Base-by-base conservation (phyloP, 148 eudicot species). In the Amaranthus hypochondriacus region DNA sequence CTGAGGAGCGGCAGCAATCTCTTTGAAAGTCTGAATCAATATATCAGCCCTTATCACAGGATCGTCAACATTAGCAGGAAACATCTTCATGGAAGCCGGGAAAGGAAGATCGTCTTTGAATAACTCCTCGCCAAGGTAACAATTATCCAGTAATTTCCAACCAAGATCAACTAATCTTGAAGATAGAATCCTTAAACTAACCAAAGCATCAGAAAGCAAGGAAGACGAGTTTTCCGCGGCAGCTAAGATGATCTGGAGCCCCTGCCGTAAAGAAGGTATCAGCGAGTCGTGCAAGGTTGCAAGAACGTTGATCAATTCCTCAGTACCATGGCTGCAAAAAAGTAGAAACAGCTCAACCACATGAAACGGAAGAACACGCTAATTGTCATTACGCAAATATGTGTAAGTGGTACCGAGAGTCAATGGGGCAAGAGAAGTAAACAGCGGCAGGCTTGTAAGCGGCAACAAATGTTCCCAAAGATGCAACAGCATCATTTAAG, bases 31-130 rank as follows among this genome's bases (percentile, higher is more conserved):
- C 76, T 94, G 96, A 79, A 94, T 68, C 83, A 94, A 72, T 80
- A 94, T 87, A 76, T 94, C 98, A 70, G 97, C 89, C 84, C 98
- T 85, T 72, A 94, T 83, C 15, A 80, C 66, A 77, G 97, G 96
- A 81, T 94, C 97, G 81, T 89, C 98, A 56, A 94, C 92, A 56
- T 80, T 88, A 70, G 96, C 92, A 46, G 98, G 98, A 82, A 89
- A 92, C 84, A 94, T 94, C 84, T 94, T 92, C 77, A 81, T 73
- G 72, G 86, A 78, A 82, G 77, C 75, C 28, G 92, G 92, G 70
- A 86, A 78, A 75, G 86, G 83, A 84, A 81, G 72, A 72, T 75
- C 49, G 11, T 68, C 83, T 73, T 77, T 79, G 78, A 89, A 91
- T 62, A 82, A 83, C 63, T 94, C 90, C 51, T 90, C 89, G 75